Conservation (phyloP, 139 green algal species). For the Auxenochlorella protothecoides region DNA sequence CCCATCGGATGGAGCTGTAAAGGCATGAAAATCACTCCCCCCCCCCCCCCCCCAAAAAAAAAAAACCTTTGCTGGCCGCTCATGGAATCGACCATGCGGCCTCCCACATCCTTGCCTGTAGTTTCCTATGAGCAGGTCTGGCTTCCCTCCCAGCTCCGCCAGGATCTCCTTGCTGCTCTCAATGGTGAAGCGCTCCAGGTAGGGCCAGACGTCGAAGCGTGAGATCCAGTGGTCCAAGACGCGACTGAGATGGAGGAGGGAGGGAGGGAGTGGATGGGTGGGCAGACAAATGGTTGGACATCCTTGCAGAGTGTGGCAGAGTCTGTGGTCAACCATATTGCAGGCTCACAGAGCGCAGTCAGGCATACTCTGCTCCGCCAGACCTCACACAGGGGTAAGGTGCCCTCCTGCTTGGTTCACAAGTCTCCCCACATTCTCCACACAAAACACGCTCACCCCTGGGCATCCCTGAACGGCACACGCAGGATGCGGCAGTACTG, state of each 20-base stretch:
- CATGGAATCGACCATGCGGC: not conserved
- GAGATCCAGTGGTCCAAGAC: constrained; percentile 61
- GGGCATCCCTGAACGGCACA: constrained; percentile 53
- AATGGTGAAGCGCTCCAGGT: constrained; percentile 70
- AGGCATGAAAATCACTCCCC: not conserved
- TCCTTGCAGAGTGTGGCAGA: not conserved
- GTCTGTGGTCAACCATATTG: too few species aligned
- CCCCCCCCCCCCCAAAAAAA: constrained; percentile 8
- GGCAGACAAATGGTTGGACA: not conserved
- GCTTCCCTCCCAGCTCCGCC: constrained; percentile 46
- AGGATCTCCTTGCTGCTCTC: constrained; percentile 51
- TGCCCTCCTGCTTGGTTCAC: not conserved
- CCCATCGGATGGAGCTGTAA: not conserved
- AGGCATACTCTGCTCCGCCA: not conserved
- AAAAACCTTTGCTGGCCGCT: too few species aligned
- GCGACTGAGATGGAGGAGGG: not conserved
- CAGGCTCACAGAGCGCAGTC: not conserved
- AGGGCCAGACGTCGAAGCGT: constrained; percentile 70
- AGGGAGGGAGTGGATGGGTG: not conserved
- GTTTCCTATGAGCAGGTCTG: constrained; percentile 76
- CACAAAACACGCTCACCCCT: constrained; percentile 10
- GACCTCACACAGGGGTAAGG: not conserved
- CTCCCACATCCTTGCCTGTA: constrained; percentile 31
- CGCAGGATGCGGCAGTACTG: constrained; percentile 56
- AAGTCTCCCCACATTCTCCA: too few species aligned